Percentiles rank a stretch among this genome's conserved stretches.
Evolutionary conservation across 23 red algal genomes (phyloP).

Genomic region (Gracilariopsis chorda): DNA sequence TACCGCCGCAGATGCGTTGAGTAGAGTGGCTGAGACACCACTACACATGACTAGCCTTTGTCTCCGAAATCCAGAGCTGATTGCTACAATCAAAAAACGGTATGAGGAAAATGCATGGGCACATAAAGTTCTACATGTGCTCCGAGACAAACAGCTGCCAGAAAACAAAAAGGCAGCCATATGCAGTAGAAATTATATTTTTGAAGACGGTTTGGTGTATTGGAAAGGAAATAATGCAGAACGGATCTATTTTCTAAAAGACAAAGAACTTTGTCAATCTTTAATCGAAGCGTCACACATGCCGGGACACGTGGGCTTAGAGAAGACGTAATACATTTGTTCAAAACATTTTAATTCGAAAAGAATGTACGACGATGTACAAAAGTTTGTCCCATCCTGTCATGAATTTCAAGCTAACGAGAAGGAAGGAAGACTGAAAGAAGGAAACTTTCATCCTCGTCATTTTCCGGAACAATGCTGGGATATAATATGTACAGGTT

Average conservation of each 20-base stretch:
- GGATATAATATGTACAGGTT: slow-evolving; percentile 6
- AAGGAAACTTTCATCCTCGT: not conserved
- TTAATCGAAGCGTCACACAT: not conserved
- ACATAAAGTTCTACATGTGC: not conserved
- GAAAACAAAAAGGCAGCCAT: too few species aligned
- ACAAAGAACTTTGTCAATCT: not conserved
- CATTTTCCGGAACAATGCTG: not conserved
- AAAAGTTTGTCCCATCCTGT: not conserved
- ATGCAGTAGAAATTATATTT: too few species aligned
- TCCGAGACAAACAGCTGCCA: not conserved
- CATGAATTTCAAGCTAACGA: not conserved
- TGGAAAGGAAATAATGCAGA: not conserved
- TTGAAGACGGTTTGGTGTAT: not conserved
- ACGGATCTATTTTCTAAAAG: not conserved
- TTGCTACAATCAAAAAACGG: not conserved
- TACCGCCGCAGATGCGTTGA: not conserved
- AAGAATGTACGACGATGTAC: not conserved
- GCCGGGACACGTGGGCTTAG: not conserved
- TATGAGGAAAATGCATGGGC: not conserved
- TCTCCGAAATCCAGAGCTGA: not conserved
- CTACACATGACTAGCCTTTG: not conserved
- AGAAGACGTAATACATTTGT: not conserved
- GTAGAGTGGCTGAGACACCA: not conserved
- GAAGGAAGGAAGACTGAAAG: not conserved
- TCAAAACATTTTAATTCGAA: not conserved